Evolutionary conservation across 345 rosid species (phyloP).

Genomic region (Geranium rotundifolium): DNA sequence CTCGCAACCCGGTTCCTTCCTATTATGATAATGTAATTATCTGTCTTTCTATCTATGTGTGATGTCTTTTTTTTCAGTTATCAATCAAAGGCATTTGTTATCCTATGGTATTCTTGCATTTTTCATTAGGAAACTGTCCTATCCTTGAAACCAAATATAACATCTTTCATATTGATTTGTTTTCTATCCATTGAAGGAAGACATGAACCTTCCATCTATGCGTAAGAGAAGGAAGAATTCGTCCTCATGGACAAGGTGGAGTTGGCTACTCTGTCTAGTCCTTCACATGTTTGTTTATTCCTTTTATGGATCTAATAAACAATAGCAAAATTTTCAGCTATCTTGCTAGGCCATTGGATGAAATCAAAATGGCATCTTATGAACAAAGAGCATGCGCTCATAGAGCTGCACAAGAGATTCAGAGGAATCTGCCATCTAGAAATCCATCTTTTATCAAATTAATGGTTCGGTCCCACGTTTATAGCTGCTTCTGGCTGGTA

Average conservation of each 20-base stretch:
- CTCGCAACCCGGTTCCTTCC: constrained; percentile 25
- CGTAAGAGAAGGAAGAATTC: constrained; percentile 19
- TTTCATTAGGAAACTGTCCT: no score
- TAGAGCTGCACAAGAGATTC: constrained; percentile 35
- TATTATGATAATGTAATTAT: constrained; percentile 32
- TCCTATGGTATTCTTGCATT: no score
- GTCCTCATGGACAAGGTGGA: constrained; percentile 29
- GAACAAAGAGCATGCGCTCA: constrained; percentile 30
- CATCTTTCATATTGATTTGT: neutral
- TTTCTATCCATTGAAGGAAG: constrained; percentile 15
- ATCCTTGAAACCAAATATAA: no score
- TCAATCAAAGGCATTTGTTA: no score
- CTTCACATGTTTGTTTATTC: neutral
- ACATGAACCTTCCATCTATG: constrained; percentile 8
- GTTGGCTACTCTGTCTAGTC: neutral
- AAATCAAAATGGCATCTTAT: constrained; percentile 31
- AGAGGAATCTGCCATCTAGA: constrained; percentile 20
- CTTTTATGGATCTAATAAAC: neutral
- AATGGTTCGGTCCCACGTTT: constrained; percentile 68
- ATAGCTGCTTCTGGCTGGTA: constrained; percentile 68
- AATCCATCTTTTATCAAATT: constrained; percentile 50
- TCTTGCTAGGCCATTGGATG: constrained; percentile 35
- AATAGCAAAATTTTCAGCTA: constrained; percentile 22
- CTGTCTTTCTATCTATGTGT: neutral
- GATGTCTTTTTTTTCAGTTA: no score